phyloP scores from a whole-genome alignment of 495 filamentous ascomycete species.

The Geoglossum glabrum region DNA sequence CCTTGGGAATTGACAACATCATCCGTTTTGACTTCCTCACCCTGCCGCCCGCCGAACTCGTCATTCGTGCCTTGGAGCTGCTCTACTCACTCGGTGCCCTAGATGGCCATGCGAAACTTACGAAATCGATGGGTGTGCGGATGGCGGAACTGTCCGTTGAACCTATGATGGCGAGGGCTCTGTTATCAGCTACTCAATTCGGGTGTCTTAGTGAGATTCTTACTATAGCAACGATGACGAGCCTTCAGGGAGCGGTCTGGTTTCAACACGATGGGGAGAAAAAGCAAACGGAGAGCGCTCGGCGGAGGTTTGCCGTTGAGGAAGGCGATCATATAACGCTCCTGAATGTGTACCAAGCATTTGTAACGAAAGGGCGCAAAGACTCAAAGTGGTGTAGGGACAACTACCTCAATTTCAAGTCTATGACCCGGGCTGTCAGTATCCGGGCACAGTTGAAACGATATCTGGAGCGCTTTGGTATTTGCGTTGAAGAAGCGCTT shows the following conservation, averaged over 20 bases:
- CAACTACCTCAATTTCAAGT: constrained; percentile 69
- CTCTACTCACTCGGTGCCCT: constrained; percentile 78
- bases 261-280: constrained; percentile 58
- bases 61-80: constrained; percentile 74
- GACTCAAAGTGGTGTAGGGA: constrained; percentile 74
- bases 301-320: constrained; percentile 72
- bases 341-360: constrained; percentile 82
- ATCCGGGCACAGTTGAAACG: constrained; percentile 72
- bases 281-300: constrained; percentile 47
- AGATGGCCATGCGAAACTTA: constrained; percentile 81
- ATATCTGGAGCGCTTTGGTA: constrained; percentile 71
- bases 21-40: constrained; percentile 81
- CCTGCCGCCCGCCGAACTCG: constrained; percentile 67
- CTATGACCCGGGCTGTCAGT: constrained; percentile 63
- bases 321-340: constrained; percentile 93
- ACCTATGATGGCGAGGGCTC: constrained; percentile 88
- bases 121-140: constrained; percentile 60
- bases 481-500: constrained; percentile 43
- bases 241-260: constrained; percentile 63
- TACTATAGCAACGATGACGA: constrained; percentile 88
- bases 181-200: constrained; percentile 59
- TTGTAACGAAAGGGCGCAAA: constrained; percentile 68
- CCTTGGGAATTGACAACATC: constrained; percentile 89
- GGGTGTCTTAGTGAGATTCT: constrained; percentile 70
- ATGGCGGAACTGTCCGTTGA: constrained; percentile 94